Evolutionary conservation across 108 stramenopile species (phyloP).

Genomic region (Nannochloropsis oceanica): DNA sequence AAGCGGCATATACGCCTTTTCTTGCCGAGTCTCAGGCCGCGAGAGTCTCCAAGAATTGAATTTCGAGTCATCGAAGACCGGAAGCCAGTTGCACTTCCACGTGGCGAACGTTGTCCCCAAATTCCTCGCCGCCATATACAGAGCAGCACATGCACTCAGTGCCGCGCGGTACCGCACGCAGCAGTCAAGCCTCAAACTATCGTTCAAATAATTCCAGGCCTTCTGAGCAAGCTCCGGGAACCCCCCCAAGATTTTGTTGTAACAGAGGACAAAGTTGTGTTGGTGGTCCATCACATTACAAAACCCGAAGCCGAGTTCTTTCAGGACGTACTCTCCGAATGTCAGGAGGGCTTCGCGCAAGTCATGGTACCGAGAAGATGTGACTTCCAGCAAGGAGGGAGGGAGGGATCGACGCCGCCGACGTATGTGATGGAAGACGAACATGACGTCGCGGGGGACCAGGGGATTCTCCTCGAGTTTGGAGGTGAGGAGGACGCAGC

Average conservation of each 20-base stretch:
- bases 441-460: slow-evolving; percentile 15
- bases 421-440: slow-evolving; percentile 34
- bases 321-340: slow-evolving; percentile 31
- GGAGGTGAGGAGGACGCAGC: slow-evolving; percentile 26
- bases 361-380: background rate
- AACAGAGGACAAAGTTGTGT: slow-evolving; percentile 35
- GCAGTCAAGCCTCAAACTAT: slow-evolving; percentile 25
- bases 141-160: slow-evolving; percentile 31
- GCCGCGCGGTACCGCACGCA: slow-evolving; percentile 23
- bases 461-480: slow-evolving; percentile 37
- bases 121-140: slow-evolving; percentile 26
- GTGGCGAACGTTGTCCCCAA: too few relatives aligned
- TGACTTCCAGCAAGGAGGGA: background rate
- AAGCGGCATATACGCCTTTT: too few relatives aligned
- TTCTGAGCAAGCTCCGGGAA: slow-evolving; percentile 21
- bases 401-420: slow-evolving; percentile 1
- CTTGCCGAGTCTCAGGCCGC: too few relatives aligned
- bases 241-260: slow-evolving; percentile 4
- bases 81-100: too few relatives aligned
- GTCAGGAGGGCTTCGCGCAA: slow-evolving; percentile 3
- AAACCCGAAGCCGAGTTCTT: slow-evolving; percentile 38
- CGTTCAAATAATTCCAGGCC: slow-evolving; percentile 35
- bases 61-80: too few relatives aligned
- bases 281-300: slow-evolving; percentile 38
- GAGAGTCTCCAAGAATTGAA: too few relatives aligned